Base-by-base conservation (phyloP, 2,329 filamentous ascomycete genomes). In the Fusarium dimerum region DNA sequence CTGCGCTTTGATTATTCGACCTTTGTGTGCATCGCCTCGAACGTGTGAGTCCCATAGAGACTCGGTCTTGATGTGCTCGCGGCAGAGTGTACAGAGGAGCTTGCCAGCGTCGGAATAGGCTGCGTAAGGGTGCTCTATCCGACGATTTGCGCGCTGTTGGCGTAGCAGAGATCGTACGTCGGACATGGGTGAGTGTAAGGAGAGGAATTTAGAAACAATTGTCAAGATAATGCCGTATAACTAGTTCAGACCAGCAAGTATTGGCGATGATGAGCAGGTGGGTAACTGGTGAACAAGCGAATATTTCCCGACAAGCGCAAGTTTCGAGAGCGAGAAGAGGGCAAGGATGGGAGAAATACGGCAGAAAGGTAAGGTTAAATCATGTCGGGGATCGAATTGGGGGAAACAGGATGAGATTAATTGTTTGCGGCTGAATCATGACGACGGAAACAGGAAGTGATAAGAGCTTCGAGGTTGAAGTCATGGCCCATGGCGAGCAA, bases 141-240 rank as follows among this genome's bases (percentile, higher is more conserved):
- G 84, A 51, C 90, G 85, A 56, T 87, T 82, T 50, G 85, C 84
- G 60, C 90, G 85, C 71, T 93, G 88, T 66, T 86, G 87, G 62
- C 89, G 88, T 52, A 95, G 81, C 45, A 96, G 82, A 36, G 89
- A 83, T 63, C 91, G 87, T 26, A 90, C 87, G 71, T 95, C 90
- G 61, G 89, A 80, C 89, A 94, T 93, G 58, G 43, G 54, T 41
- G 38, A 32, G 41, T 38, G 34, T 48, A 18, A 26, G 20, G 20
- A 26, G 43, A 20, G n/a, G 46, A 47, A 12, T 20, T 12, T 10
- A 47, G n/a, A 16, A 5, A 51, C 40, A 16, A 11, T 52, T 52
- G 45, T 36, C 40, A 40, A 26, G 20, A 26, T 26, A 7, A 26
- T 26, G 20, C 20, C 20, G 20, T 26, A 26, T 4, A 7, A 5